phyloP scores from a whole-genome alignment of 257 asterid species.

The Jacaranda copaia region DNA sequence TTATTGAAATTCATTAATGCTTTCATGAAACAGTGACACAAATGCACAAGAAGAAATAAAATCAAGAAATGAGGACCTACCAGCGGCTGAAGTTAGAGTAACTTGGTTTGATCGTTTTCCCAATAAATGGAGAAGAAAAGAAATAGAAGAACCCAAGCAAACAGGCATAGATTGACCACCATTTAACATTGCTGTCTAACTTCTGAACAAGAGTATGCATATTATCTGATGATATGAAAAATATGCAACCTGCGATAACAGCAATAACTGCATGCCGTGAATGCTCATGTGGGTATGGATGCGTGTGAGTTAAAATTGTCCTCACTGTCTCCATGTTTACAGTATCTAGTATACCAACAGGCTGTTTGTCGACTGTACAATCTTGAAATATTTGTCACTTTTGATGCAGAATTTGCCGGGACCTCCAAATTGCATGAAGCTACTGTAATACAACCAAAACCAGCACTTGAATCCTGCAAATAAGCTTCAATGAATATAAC shows the following conservation, averaged over 20 bases:
- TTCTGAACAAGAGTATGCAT: constrained; percentile 74
- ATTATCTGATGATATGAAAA: constrained; percentile 77
- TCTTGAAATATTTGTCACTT: no score
- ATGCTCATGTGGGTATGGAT: constrained; percentile 78
- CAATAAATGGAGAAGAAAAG: constrained; percentile 76
- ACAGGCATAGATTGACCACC: constrained; percentile 86
- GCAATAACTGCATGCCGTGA: constrained; percentile 76
- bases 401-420: no score
- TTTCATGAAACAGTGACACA: not conserved
- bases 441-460: not conserved
- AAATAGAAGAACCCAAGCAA: constrained; percentile 77
- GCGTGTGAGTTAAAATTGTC: constrained; percentile 67
- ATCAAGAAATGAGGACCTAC: constrained; percentile 38
- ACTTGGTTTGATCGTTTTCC: constrained; percentile 75
- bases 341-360: constrained; percentile 55
- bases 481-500: no score
- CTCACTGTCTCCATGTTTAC: constrained; percentile 73
- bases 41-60: not conserved
- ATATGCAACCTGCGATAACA: constrained; percentile 66
- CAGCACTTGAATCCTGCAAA: not conserved
- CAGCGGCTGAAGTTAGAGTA: constrained; percentile 75
- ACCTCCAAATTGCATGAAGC: not conserved
- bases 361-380: not conserved
- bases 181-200: constrained; percentile 73
- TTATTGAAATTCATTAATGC: not conserved